A percentile compares a stretch with the other conserved stretches of the same genome.
phyloP scores from a whole-genome alignment of 768 basidiomycete genomes.

The Phaeolepiota aurea region DNA sequence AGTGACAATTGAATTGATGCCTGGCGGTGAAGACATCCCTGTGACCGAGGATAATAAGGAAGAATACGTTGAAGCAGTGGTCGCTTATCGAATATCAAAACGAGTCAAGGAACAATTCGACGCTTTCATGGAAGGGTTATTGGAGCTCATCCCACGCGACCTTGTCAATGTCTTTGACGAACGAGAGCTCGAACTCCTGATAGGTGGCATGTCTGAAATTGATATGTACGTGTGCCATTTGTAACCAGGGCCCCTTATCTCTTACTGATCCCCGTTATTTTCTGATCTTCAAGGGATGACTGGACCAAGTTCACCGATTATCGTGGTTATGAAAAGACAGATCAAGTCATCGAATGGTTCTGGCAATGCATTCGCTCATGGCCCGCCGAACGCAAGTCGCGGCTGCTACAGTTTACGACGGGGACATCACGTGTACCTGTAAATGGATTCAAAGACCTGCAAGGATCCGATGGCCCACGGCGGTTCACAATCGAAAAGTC shows the following conservation, averaged over 20 bases:
- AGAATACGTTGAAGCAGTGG: constrained; percentile 70
- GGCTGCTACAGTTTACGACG: constrained; percentile 83
- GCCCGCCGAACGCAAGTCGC: constrained; percentile 84
- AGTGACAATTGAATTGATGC: constrained; percentile 57
- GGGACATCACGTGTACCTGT: constrained; percentile 81
- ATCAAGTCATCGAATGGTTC: constrained; percentile 92
- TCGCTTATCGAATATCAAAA: constrained; percentile 75
- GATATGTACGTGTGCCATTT: constrained; percentile 50
- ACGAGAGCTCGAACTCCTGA: constrained; percentile 79
- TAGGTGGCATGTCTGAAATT: constrained; percentile 90
- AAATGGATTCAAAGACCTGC: constrained; percentile 91
- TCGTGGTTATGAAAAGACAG: constrained; percentile 77
- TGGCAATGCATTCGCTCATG: constrained; percentile 89
- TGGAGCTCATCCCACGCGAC: constrained; percentile 78
- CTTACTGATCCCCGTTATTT: not conserved
- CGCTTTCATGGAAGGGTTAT: constrained; percentile 79
- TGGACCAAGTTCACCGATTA: constrained; percentile 96
- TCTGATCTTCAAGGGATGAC: constrained; percentile 49
- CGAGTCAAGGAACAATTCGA: constrained; percentile 80
- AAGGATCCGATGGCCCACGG: constrained; percentile 88
- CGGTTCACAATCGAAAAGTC: constrained; percentile 94
- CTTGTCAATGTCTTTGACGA: constrained; percentile 88
- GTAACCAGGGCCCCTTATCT: no score
- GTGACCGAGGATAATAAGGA: constrained; percentile 75
- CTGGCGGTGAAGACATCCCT: constrained; percentile 47